Conservation (phyloP, 192 early-diverging fungal genomes). For the Gryganskiella cystojenkinii region DNA sequence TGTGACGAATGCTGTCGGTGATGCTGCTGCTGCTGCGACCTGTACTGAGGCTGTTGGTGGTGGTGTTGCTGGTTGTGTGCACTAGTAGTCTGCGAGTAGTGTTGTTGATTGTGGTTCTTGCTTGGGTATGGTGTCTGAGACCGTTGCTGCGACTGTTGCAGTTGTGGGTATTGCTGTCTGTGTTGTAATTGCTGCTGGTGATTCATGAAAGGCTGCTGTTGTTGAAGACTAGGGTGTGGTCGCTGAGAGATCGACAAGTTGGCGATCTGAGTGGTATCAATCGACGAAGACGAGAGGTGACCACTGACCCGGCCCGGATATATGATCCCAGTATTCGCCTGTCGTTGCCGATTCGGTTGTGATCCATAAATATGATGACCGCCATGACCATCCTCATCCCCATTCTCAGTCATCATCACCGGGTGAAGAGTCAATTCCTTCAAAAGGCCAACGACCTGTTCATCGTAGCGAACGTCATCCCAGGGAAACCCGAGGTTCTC, state of each 20-base stretch:
- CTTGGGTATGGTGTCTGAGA: neutral
- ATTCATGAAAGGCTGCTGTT: too few species aligned
- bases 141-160: conserved; percentile 10
- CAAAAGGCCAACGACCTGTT: conserved; percentile 42
- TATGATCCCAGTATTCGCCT: conserved; percentile 11
- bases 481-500: conserved; percentile 50
- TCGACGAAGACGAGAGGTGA: conserved; percentile 38
- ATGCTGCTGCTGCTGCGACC: conserved; percentile 17
- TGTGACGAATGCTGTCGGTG: conserved; percentile 23
- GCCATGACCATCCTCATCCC: conserved; percentile 22
- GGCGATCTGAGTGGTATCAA: conserved; percentile 40
- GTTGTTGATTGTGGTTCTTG: conserved; percentile 17
- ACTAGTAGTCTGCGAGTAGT: conserved; percentile 5
- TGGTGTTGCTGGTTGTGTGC: conserved; percentile 2
- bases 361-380: conserved; percentile 13
- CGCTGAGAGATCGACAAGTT: conserved; percentile 39
- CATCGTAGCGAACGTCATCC: conserved; percentile 51
- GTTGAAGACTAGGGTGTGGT: neutral
- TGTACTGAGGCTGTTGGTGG: conserved; percentile 22
- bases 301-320: conserved; percentile 9
- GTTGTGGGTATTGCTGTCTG: conserved; percentile 25
- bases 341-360: conserved; percentile 28
- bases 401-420: conserved; percentile 15
- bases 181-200: conserved; percentile 7
- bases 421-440: conserved; percentile 47